Conservation (phyloP, 1,284 basidiomycete species). For the Moesziomyces antarcticus region DNA sequence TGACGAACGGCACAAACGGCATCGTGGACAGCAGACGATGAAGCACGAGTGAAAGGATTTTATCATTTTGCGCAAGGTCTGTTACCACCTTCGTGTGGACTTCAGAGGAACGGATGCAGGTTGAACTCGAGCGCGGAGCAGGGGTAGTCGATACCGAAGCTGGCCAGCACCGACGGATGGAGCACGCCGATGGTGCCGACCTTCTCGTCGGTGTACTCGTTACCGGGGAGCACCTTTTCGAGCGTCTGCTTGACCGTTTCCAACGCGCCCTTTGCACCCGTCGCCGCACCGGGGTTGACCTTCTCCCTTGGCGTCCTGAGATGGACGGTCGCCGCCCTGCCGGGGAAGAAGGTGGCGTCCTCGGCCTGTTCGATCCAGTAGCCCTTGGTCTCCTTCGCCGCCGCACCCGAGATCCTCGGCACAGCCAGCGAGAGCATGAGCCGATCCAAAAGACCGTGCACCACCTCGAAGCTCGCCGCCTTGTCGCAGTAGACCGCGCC, state of each 20-base stretch:
- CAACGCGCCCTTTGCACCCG: slow-evolving; percentile 14
- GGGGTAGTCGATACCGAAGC: slow-evolving; percentile 78
- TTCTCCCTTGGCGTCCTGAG: slow-evolving; percentile 73
- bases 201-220: slow-evolving; percentile 6
- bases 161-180: slow-evolving; percentile 60
- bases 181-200: slow-evolving; percentile 58
- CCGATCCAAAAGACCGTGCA: slow-evolving; percentile 92
- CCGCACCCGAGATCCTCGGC: slow-evolving; percentile 77
- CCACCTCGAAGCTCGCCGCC: slow-evolving; percentile 94
- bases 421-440: slow-evolving; percentile 95
- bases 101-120: slow-evolving; percentile 91
- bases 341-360: slow-evolving; percentile 94
- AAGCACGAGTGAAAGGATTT: too few relatives aligned
- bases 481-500: slow-evolving; percentile 95
- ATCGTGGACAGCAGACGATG: too few relatives aligned
- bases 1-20: too few relatives aligned
- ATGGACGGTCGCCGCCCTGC: slow-evolving; percentile 88
- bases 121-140: slow-evolving; percentile 95
- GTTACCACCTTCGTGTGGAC: too few relatives aligned
- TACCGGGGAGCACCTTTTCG: slow-evolving; percentile 19
- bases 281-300: slow-evolving; percentile 28
- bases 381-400: slow-evolving; percentile 73
- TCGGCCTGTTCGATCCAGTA: slow-evolving; percentile 80
- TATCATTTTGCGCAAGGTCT: too few relatives aligned
- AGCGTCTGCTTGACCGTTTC: slow-evolving; percentile 34